These are phyloP conservation scores for Trichomonas gallinae DNA, from an alignment of 208 protist species.

Conservation along the genomic window DNA sequence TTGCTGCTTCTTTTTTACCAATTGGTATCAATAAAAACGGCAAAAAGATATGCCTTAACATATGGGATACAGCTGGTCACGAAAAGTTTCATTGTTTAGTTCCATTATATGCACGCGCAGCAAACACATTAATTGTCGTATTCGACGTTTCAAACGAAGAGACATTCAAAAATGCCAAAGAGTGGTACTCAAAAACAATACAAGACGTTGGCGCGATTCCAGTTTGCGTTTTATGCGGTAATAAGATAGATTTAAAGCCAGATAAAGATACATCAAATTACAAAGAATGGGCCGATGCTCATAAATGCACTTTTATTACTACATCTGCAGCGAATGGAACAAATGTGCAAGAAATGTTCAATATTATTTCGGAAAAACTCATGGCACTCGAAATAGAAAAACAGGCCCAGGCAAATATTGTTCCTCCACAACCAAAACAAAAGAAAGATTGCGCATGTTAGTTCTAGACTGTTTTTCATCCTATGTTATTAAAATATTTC, in stretches of 20 bases:
- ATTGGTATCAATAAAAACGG: not conserved
- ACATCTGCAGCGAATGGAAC: not conserved
- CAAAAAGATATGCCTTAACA: not conserved
- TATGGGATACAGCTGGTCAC: constrained; percentile 9
- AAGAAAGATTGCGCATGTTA: not conserved
- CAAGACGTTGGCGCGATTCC: not conserved
- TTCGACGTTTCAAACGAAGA: not conserved
- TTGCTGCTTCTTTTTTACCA: not conserved
- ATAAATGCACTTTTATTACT: not conserved
- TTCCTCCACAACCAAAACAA: not conserved
- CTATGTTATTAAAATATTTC: not conserved
- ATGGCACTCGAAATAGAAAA: not conserved
- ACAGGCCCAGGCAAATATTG: not conserved
- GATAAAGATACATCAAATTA: not conserved
- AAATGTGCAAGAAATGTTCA: not conserved
- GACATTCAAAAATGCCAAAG: not conserved
- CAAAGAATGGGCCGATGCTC: not conserved
- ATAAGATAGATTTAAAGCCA: not conserved
- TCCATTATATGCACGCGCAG: not conserved
- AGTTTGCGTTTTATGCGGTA: not conserved
- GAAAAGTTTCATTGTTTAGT: not conserved
- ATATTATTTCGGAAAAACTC: not conserved
- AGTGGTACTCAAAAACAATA: not conserved
- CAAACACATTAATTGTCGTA: not conserved
- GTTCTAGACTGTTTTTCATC: not conserved